Evolutionary conservation across 2,329 filamentous ascomycete species (phyloP), one percentile per base, ranked within the genome.

Genomic region (Scopulariopsis brevicaulis): DNA sequence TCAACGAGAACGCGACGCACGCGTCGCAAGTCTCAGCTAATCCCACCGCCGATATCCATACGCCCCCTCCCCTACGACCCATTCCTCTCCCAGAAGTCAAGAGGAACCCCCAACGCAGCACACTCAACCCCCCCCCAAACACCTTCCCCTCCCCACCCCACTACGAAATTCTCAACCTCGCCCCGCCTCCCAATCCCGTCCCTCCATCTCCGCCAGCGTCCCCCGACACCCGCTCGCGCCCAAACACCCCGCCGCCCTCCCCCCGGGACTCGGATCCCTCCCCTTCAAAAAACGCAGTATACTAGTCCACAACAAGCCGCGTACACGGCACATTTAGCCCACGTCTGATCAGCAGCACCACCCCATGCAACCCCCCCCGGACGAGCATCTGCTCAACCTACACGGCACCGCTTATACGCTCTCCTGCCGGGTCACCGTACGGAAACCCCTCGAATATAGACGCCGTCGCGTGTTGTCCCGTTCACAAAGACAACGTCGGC

Each of bases 361-460:
- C 64, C 32, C 69, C 66, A 5, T 59, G 57, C n/a, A 65, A 63
- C 7, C 65, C 72, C 25, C 68, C 72, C 59, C 74, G 73, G 5
- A 70, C 68, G n/a, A 70, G 62, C 58, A 69, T 65, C 57, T 73
- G 67, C 58, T 74, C 71, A n/a, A 11, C 71, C 71, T 1, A 67
- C 70, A 57, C 74, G 72, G 63, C 72, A 75, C 60, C n/a, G n/a
- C 73, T 73, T 62, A 68, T 70, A 63, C 74, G 74, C 58, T 74
- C 71, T 3, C 55, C 54, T n/a, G 66, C 62, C 2, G 68, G 70
- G 58, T 73, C 67, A 22, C 69, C 68, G 52, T 69, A 59, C 8
- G 70, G 71, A 8, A 65, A 63, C 0, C 59, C 59, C 1, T 62
- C 58, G 0, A 65, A 64, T 58, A 35, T 70, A 60, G 64, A 69